A percentile compares a stretch with the other conserved stretches of the same genome.
phyloP scores from a whole-genome alignment of 768 basidiomycete genomes.

The Agaricus subrufescens region DNA sequence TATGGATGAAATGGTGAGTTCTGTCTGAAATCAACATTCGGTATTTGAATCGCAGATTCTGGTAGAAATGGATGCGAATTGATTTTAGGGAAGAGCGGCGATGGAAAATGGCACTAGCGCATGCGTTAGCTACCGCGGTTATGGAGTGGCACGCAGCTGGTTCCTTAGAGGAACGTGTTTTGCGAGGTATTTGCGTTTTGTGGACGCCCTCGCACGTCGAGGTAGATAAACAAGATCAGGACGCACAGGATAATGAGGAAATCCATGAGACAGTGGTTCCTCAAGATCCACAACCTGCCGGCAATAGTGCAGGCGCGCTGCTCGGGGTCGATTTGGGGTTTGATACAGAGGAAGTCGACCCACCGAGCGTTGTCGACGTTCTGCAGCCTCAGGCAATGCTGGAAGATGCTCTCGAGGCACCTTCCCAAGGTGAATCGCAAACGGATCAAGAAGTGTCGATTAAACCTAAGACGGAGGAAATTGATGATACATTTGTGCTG shows the following conservation, averaged over 20 bases:
- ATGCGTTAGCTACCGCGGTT: slow-evolving; percentile 75
- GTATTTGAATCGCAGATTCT: slow-evolving; percentile 6
- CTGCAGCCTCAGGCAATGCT: slow-evolving; percentile 50
- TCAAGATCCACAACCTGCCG: slow-evolving; percentile 10
- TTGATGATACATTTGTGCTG: slow-evolving; percentile 46
- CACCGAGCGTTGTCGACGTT: slow-evolving; percentile 50
- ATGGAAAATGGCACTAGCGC: slow-evolving; percentile 88
- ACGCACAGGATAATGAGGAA: slow-evolving; percentile 19
- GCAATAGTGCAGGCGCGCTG: slow-evolving; percentile 24
- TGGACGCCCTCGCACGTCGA: slow-evolving; percentile 49
- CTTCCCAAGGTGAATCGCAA: slow-evolving; percentile 18
- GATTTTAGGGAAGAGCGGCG: slow-evolving; percentile 93
- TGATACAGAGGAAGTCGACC: slow-evolving; percentile 61
- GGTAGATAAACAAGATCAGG: slow-evolving; percentile 31
- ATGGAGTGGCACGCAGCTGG: slow-evolving; percentile 83
- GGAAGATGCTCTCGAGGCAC: slow-evolving; percentile 53
- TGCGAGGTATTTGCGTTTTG: slow-evolving; percentile 61
- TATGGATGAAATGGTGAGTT: slow-evolving; percentile 89
- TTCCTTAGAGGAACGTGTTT: slow-evolving; percentile 57
- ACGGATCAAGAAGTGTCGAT: slow-evolving; percentile 9
- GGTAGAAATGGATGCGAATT: slow-evolving; percentile 91
- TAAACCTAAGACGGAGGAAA: slow-evolving; percentile 39
- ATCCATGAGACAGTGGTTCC: slow-evolving; percentile 22
- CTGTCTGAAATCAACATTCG: not conserved
- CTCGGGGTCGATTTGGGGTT: slow-evolving; percentile 53